Conservation (phyloP, 352 stramenopile species). For the Pythium phragmiticola region DNA sequence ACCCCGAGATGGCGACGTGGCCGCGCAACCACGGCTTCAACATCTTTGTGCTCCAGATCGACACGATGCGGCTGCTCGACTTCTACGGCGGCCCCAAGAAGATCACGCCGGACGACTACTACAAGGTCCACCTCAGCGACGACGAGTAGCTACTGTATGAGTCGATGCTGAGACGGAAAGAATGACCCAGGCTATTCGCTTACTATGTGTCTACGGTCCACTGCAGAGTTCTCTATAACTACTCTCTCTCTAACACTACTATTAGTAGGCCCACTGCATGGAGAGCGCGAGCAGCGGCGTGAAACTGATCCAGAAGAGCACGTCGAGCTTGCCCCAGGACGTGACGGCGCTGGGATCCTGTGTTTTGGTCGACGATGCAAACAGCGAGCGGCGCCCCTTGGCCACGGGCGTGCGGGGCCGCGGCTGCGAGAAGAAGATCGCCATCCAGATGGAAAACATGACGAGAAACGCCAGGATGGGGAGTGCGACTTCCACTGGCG, state of each 20-base stretch:
- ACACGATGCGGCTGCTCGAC: conserved; percentile 65
- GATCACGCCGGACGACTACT: conserved; percentile 64
- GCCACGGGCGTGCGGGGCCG: conserved; percentile 5
- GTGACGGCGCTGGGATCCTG: conserved; percentile 30
- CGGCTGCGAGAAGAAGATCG: conserved; percentile 59
- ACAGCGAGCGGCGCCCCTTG: conserved; percentile 6
- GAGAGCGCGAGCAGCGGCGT: conserved; percentile 70
- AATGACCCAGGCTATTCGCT: neutral
- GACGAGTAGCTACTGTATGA: conserved; percentile 7
- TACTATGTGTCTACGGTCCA: neutral
- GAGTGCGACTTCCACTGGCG: conserved; percentile 50
- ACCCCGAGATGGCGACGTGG: conserved; percentile 71
- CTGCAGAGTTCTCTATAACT: neutral
- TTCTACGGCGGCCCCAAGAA: conserved; percentile 74
- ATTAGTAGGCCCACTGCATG: conserved; percentile 75
- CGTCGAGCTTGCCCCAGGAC: conserved; percentile 63
- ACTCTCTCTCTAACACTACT: conserved; percentile 23
- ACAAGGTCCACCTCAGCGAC: conserved; percentile 40
- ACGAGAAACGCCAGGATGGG: conserved; percentile 59
- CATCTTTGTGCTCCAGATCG: conserved; percentile 52
- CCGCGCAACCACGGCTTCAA: conserved; percentile 55
- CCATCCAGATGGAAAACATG: conserved; percentile 78
- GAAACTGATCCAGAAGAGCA: conserved; percentile 88
- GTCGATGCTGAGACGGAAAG: neutral
- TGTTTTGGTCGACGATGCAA: conserved; percentile 7